These are phyloP conservation scores for Solanum clarkiae DNA, from an alignment of 257 asterid genomes.

Conservation along the genomic window DNA sequence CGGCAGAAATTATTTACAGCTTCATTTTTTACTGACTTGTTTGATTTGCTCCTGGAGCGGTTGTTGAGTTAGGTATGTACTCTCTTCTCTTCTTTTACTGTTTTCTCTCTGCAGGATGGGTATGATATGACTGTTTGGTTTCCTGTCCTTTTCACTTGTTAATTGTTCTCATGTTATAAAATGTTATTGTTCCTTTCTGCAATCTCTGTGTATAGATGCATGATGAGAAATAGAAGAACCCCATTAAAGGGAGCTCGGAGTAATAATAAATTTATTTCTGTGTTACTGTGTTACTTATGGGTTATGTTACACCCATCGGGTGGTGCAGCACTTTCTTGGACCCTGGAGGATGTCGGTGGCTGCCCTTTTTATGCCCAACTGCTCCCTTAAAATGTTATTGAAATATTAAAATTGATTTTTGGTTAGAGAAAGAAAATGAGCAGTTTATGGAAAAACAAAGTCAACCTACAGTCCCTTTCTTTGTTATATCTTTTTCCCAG, in stretches of 20 bases:
- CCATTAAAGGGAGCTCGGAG: too few species aligned
- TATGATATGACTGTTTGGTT: background rate
- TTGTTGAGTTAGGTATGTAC: slow-evolving; percentile 2
- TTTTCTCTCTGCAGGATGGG: background rate
- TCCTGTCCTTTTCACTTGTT: background rate
- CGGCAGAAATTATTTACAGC: background rate
- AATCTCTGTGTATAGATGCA: background rate
- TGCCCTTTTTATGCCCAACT: background rate
- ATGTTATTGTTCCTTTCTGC: background rate
- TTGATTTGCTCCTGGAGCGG: background rate
- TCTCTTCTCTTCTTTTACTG: background rate
- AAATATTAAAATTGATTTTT: background rate
- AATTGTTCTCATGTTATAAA: background rate
- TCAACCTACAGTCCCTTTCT: background rate
- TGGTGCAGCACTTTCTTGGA: background rate
- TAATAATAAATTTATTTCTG: too few species aligned
- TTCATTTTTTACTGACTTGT: background rate
- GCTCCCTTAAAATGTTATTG: background rate
- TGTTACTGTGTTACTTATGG: too few species aligned
- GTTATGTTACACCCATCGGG: background rate
- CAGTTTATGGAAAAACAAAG: background rate
- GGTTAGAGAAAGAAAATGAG: background rate
- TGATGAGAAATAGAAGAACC: background rate
- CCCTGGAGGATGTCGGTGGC: background rate
- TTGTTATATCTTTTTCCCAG: background rate